phyloP scores from a whole-genome alignment of 2,329 filamentous ascomycete species.

The Colletotrichum sansevieriae region DNA sequence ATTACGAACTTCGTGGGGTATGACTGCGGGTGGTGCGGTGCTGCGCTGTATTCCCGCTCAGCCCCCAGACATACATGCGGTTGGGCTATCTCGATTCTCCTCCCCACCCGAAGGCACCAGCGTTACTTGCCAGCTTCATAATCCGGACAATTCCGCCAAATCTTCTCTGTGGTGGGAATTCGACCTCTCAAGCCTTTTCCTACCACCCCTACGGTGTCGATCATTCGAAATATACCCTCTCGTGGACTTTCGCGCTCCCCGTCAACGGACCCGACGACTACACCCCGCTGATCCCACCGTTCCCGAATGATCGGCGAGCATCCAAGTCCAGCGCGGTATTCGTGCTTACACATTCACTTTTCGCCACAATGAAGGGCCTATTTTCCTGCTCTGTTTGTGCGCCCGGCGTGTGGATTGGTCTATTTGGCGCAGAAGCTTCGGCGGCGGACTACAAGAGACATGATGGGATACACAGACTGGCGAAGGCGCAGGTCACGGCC shows the following conservation, averaged over 20 bases:
- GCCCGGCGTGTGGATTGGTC: constrained; percentile 9
- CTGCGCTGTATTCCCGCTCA: constrained; percentile 37
- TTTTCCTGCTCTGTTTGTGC: constrained; percentile 28
- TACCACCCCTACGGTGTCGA: neutral
- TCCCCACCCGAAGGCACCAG: constrained; percentile 27
- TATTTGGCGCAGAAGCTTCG: neutral
- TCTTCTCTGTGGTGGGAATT: neutral
- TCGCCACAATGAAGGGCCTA: constrained; percentile 14
- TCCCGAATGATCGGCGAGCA: constrained; percentile 21
- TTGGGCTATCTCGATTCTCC: constrained; percentile 34
- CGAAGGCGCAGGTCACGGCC: constrained; percentile 45
- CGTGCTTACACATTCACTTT: constrained; percentile 6
- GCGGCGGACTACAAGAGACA: constrained; percentile 48
- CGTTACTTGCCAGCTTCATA: constrained; percentile 36
- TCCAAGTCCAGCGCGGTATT: neutral
- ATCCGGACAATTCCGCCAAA: neutral
- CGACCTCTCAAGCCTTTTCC: neutral
- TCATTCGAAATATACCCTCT: neutral
- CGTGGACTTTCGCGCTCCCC: neutral
- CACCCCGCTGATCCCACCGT: constrained; percentile 11
- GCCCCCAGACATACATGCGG: constrained; percentile 32
- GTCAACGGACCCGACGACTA: neutral
- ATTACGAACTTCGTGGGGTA: constrained; percentile 28
- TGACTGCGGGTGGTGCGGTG: constrained; percentile 36
- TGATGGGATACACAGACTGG: constrained; percentile 50